These are phyloP conservation scores for Vickermania spadyakhi DNA, from an alignment of 208 protist genomes.

Conservation along the genomic window DNA sequence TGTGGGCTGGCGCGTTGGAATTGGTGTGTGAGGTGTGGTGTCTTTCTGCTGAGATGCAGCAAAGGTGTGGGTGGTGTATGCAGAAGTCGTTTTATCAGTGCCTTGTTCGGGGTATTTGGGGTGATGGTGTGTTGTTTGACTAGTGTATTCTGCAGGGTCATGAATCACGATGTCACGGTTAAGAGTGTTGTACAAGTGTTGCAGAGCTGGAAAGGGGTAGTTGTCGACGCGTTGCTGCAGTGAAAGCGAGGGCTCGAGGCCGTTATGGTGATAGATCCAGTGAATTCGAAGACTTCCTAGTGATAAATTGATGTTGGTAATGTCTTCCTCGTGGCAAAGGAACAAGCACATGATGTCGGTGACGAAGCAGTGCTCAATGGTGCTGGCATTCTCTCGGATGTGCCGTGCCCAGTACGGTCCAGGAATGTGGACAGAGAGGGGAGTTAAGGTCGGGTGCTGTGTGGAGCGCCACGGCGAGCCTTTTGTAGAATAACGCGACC, in stretches of 20 bases:
- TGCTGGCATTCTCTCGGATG: not conserved
- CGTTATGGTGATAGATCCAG: not conserved
- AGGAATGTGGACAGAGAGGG: not conserved
- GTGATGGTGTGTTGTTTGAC: not conserved
- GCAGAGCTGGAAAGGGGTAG: constrained; percentile 12
- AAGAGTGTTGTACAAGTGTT: constrained; percentile 5
- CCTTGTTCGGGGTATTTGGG: not conserved
- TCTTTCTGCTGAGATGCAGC: not conserved
- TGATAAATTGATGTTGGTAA: not conserved
- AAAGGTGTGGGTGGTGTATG: no score
- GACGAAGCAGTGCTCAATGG: constrained; percentile 1
- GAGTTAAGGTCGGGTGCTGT: no score
- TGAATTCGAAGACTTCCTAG: not conserved
- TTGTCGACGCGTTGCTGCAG: not conserved
- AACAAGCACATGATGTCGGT: not conserved
- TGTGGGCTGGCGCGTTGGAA: not conserved
- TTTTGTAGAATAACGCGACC: no score
- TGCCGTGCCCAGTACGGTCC: not conserved
- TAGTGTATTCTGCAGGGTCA: not conserved
- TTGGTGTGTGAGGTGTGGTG: not conserved
- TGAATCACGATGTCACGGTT: constrained; percentile 6
- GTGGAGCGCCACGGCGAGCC: no score
- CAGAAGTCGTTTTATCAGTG: not conserved
- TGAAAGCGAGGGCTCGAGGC: not conserved
- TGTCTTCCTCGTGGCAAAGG: not conserved